Evolutionary conservation across 1,139 yeast genomes (phyloP), one percentile per base, ranked within the genome.

Genomic region (Scheffersomyces illinoinensis): DNA sequence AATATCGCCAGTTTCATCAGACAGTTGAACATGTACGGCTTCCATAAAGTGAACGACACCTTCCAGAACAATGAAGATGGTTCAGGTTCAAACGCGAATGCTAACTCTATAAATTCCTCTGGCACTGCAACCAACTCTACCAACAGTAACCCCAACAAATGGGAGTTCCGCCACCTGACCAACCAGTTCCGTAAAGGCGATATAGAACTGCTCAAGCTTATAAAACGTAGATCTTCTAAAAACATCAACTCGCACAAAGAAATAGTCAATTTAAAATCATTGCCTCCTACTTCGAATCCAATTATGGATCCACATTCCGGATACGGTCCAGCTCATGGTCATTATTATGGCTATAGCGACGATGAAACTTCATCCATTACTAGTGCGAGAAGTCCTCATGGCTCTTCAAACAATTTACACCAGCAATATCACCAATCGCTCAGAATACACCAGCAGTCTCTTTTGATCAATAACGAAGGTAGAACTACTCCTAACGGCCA

Each of bases 1-100:
- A 89, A 89, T 68, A 88, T 89, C 54, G 91, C 93, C 0, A 86
- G 90, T 33, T 89, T 89, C 71, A 90, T 89, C 48, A 81, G 95
- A 58, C 68, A 65, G 58, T 62, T 65, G 54, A 65, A 65, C 59
- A 65, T 65, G 68, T 65, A 89, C 69, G 95, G 92, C 10, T 89
- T 89, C 72, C 93, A 89, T 69, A 89, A 89, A 71, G 91, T 89
- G 19, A 80, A 78, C 66, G 83, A 78, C 58, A 71, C 74, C 54
- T 74, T 74, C 61, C 76, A 72, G 61, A 64, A 65, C 59, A 68
- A 67, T 52, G 69, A 66, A 47, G 63, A 48, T 12, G 50, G 50
- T 14, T 21, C 50, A 6, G 24, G 51, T 17, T 56, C 61, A 8
- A 53, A 54, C 19, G 54, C 48, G 12, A 54, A 54, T 52, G 54